These are phyloP conservation scores for Podaxis pistillaris DNA, from an alignment of 768 basidiomycete genomes.

Conservation along the genomic window DNA sequence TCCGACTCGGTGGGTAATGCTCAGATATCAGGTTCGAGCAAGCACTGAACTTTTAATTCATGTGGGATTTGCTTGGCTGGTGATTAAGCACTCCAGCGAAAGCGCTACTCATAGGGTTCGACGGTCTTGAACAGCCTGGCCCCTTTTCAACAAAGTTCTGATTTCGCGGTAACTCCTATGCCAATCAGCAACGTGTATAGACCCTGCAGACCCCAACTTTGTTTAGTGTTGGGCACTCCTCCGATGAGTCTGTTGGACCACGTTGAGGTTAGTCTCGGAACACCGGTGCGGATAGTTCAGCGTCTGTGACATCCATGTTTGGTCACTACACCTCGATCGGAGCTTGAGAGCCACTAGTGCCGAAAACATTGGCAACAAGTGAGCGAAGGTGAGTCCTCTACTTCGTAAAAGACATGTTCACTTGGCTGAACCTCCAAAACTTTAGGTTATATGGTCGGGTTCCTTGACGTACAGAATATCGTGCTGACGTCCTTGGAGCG, in stretches of 20 bases:
- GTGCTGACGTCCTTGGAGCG: conserved; percentile 1
- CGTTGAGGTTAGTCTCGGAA: neutral
- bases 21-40: neutral
- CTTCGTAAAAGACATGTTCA: neutral
- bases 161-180: neutral
- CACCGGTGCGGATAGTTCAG: neutral
- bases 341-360: neutral
- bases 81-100: neutral
- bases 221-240: neutral
- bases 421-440: neutral
- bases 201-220: neutral
- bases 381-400: neutral
- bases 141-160: neutral
- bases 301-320: neutral
- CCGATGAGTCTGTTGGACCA: neutral
- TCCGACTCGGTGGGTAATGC: neutral
- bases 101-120: too few species aligned
- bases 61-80: neutral
- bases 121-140: too few species aligned
- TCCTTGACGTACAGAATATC: neutral
- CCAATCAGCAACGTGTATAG: neutral
- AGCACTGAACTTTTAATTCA: neutral
- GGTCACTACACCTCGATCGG: neutral
- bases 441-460: neutral
- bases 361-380: neutral